A percentile compares a stretch with the other conserved stretches of the same genome.
Conservation (phyloP, 257 asterid genomes). For the Capsicum chinense region DNA sequence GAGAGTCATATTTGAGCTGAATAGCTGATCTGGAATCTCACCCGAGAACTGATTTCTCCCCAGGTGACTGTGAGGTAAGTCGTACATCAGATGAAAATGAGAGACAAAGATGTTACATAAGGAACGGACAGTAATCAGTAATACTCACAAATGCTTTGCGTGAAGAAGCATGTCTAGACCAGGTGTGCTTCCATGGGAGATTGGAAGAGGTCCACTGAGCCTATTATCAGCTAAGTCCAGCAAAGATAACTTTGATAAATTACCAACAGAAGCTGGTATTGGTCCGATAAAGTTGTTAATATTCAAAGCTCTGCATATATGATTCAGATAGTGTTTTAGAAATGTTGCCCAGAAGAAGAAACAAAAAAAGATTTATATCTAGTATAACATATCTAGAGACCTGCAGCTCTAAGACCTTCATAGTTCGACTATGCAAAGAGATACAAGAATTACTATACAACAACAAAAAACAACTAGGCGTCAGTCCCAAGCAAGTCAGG, state of each 20-base stretch:
- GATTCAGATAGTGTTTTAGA: conserved; percentile 19
- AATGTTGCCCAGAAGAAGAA: neutral
- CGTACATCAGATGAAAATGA: conserved; percentile 27
- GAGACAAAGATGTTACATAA: neutral
- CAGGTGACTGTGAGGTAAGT: conserved; percentile 66
- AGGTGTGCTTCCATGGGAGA: conserved; percentile 64
- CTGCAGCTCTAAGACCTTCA: conserved; percentile 1
- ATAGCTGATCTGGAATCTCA: conserved; percentile 70
- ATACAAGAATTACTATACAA: conserved; percentile 3
- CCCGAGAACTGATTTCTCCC: conserved; percentile 78
- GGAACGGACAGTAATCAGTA: neutral
- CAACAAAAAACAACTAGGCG: neutral
- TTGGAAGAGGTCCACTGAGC: conserved; percentile 75
- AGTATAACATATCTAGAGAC: neutral
- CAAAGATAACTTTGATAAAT: conserved; percentile 63
- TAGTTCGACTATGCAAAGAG: neutral
- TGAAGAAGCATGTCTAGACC: conserved; percentile 86
- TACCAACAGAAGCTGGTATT: conserved; percentile 81
- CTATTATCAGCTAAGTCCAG: conserved; percentile 85
- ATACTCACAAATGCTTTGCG: conserved; percentile 76
- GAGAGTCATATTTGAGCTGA: conserved; percentile 62
- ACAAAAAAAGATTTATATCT: neutral
- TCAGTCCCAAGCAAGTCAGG: neutral
- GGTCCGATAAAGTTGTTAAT: conserved; percentile 65
- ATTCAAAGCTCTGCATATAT: conserved; percentile 69